These are phyloP conservation scores for Smallanthus sonchifolius DNA, from an alignment of 129 eudicot species.

Conservation along the genomic window DNA sequence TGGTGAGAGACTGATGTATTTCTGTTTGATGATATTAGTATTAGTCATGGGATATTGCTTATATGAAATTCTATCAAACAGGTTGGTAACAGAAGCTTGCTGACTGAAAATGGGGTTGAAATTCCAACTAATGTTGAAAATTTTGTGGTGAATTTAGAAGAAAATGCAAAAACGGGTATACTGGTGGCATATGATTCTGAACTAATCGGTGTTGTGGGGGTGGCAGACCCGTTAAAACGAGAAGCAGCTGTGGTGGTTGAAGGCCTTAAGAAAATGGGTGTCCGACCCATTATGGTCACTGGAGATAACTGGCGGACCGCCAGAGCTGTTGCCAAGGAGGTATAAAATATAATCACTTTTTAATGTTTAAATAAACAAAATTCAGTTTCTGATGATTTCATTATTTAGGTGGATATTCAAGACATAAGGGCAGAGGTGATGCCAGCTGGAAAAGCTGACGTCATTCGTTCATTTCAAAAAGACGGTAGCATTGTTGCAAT, in stretches of 20 bases:
- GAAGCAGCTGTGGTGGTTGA: conserved; percentile 95
- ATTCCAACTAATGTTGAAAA: conserved; percentile 55
- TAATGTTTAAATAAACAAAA: neutral
- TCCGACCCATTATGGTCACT: conserved; percentile 94
- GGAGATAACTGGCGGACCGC: conserved; percentile 99
- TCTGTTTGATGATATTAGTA: neutral
- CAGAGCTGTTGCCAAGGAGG: conserved; percentile 92
- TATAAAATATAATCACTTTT: conserved; percentile 2
- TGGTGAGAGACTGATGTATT: conserved; percentile 43
- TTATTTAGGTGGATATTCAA: conserved; percentile 65
- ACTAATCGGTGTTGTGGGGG: conserved; percentile 75
- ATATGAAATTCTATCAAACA: conserved; percentile 22
- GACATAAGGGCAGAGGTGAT: conserved; percentile 88
- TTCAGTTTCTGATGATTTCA: neutral
- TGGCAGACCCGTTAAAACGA: conserved; percentile 93
- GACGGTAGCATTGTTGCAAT: conserved; percentile 85
- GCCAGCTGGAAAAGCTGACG: conserved; percentile 98
- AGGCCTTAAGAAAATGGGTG: conserved; percentile 89
- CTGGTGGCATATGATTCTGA: conserved; percentile 64
- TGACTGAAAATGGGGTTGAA: conserved; percentile 55
- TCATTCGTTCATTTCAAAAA: conserved; percentile 74
- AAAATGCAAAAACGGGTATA: conserved; percentile 82
- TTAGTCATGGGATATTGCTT: conserved; percentile 14
- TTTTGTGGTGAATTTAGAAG: conserved; percentile 82
- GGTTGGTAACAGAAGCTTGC: conserved; percentile 91